A percentile compares a stretch with the other conserved stretches of the same genome.
phyloP scores from a whole-genome alignment of 2,329 filamentous ascomycete genomes.

The Scopulariopsis brevicaulis region DNA sequence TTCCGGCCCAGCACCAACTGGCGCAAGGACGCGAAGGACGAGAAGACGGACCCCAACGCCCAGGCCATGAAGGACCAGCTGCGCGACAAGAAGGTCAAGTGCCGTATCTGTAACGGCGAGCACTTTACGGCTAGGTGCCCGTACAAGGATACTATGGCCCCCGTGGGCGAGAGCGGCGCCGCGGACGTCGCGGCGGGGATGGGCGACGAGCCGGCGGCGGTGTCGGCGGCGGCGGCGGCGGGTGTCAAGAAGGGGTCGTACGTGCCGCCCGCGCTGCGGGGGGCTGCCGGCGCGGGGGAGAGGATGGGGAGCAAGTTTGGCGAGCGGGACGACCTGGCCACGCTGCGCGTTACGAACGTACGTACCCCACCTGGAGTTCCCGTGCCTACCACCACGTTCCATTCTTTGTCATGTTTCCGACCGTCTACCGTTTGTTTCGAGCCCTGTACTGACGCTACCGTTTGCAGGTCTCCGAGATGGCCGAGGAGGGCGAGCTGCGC shows the following conservation, averaged over 20 bases:
- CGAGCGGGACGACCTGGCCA: constrained; percentile 93
- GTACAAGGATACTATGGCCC: constrained; percentile 99
- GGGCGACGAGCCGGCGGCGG: constrained; percentile 34
- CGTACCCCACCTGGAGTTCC: constrained; percentile 18
- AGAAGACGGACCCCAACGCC: constrained; percentile 62
- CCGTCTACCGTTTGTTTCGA: neutral
- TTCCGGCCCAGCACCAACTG: constrained; percentile 91
- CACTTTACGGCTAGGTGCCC: constrained; percentile 99
- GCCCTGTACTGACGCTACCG: constrained; percentile 1
- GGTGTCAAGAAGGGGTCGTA: constrained; percentile 65
- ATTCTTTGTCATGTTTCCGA: constrained; percentile 1
- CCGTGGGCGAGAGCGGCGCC: constrained; percentile 50
- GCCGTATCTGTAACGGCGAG: constrained; percentile 95
- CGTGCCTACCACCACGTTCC: neutral
- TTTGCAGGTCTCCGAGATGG: constrained; percentile 80
- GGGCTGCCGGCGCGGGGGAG: constrained; percentile 51
- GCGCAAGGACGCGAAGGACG: constrained; percentile 80
- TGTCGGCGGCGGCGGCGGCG: constrained; percentile 48
- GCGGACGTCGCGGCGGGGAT: constrained; percentile 45
- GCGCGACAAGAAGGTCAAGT: constrained; percentile 99
- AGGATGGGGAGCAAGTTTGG: constrained; percentile 81
- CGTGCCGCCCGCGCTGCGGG: constrained; percentile 86
- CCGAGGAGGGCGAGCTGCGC: constrained; percentile 88
- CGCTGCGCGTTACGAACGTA: constrained; percentile 94
- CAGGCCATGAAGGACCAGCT: constrained; percentile 70